These are phyloP conservation scores for Farysia itapuensis DNA, from an alignment of 1,284 basidiomycete species.

Conservation along the genomic window DNA sequence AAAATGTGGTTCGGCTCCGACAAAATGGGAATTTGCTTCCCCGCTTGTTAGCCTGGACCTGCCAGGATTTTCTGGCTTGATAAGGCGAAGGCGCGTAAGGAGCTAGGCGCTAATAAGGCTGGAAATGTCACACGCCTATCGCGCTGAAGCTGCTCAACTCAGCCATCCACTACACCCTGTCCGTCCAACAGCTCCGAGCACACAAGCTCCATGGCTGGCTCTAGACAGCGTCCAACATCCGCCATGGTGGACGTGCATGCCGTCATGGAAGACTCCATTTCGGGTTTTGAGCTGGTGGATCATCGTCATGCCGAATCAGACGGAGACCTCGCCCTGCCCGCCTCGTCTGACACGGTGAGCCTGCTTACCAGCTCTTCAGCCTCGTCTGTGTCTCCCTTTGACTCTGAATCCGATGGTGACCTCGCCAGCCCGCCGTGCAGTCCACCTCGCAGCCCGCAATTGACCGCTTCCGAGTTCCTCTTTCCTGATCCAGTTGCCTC, in stretches of 20 bases:
- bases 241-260: not conserved
- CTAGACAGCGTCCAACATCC: no score
- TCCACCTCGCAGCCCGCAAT: constrained; percentile 7
- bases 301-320: not conserved
- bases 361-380: not conserved
- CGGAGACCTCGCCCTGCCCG: not conserved
- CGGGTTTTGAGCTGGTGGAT: not conserved
- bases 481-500: constrained; percentile 35
- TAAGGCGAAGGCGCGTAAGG: not conserved
- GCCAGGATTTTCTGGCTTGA: no score
- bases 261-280: not conserved
- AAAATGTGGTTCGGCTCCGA: no score
- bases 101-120: not conserved
- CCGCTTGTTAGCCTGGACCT: no score
- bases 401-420: no score
- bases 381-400: not conserved
- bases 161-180: not conserved
- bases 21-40: no score
- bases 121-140: not conserved
- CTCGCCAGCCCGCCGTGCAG: constrained; percentile 10
- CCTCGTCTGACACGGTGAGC: constrained; percentile 14
- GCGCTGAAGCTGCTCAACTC: not conserved
- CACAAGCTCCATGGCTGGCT: not conserved
- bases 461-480: constrained; percentile 17
- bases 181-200: not conserved